Percentiles rank a stretch among this genome's conserved stretches.
Evolutionary conservation across 495 filamentous ascomycete genomes (phyloP).

Genomic region (Sporormia fimetaria): DNA sequence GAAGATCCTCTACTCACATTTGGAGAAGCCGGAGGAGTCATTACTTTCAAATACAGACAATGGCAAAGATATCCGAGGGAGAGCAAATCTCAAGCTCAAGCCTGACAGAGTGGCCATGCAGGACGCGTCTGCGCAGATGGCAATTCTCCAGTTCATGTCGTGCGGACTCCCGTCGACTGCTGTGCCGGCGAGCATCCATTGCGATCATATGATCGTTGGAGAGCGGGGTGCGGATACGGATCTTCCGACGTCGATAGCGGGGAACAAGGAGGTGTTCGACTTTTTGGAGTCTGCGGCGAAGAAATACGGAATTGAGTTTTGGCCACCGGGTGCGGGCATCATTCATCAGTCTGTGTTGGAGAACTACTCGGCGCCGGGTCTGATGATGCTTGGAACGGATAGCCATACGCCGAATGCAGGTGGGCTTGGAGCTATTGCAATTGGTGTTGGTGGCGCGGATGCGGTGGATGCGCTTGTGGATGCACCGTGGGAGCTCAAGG

Average conservation of each 20-base stretch:
- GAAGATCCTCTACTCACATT: slow-evolving; percentile 95
- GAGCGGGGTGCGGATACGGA: slow-evolving; percentile 80
- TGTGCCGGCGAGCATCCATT: slow-evolving; percentile 97
- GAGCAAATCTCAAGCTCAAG: slow-evolving; percentile 92
- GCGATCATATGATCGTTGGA: slow-evolving; percentile 98
- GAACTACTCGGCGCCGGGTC: slow-evolving; percentile 91
- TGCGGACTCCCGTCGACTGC: slow-evolving; percentile 82
- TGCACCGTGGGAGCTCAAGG: slow-evolving; percentile 94
- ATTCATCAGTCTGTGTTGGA: slow-evolving; percentile 98
- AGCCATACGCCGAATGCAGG: slow-evolving; percentile 96
- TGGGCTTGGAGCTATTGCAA: slow-evolving; percentile 85
- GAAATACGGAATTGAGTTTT: slow-evolving; percentile 97
- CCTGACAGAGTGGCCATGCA: slow-evolving; percentile 98
- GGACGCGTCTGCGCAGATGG: slow-evolving; percentile 98
- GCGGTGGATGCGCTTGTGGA: slow-evolving; percentile 94
- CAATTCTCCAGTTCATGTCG: slow-evolving; percentile 95
- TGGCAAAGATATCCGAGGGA: slow-evolving; percentile 69
- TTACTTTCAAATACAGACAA: slow-evolving; percentile 68
- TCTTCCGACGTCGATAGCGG: slow-evolving; percentile 72
- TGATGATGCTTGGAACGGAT: slow-evolving; percentile 99
- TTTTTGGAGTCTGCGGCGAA: slow-evolving; percentile 89
- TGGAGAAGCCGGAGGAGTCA: slow-evolving; percentile 76
- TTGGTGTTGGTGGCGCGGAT: slow-evolving; percentile 95
- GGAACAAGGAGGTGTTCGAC: slow-evolving; percentile 95
- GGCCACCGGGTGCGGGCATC: slow-evolving; percentile 96